Evolutionary conservation across 148 eudicot species (phyloP).

Genomic region (Dysphania ambrosioides): DNA sequence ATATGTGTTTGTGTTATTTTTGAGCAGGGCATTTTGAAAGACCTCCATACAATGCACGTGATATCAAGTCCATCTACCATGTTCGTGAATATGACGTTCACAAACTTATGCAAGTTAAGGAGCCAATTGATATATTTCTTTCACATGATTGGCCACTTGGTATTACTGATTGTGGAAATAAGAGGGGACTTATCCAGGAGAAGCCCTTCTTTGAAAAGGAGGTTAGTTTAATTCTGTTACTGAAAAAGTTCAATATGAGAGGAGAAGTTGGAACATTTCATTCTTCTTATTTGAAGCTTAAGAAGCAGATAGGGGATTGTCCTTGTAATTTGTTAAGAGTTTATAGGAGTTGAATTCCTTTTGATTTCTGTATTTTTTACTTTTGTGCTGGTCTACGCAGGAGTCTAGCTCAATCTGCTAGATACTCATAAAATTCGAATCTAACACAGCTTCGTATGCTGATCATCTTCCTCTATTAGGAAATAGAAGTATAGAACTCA

Average conservation of each 20-base stretch:
- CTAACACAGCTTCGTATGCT: background rate
- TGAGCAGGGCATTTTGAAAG: conserved; percentile 89
- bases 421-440: background rate
- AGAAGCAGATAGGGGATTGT: background rate
- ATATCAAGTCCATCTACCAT: conserved; percentile 84
- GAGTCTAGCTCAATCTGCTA: background rate
- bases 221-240: conserved; percentile 35
- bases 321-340: background rate
- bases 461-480: background rate
- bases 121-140: conserved; percentile 86
- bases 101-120: conserved; percentile 87
- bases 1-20: background rate
- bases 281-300: background rate
- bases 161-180: conserved; percentile 81
- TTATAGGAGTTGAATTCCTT: background rate
- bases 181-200: conserved; percentile 50
- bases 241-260: background rate
- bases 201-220: conserved; percentile 72
- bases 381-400: background rate
- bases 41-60: conserved; percentile 69
- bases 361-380: background rate
- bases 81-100: conserved; percentile 90
- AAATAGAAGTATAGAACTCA: background rate
- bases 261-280: background rate
- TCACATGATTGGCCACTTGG: conserved; percentile 99